A percentile compares a stretch with the other conserved stretches of the same genome.
Evolutionary conservation across 768 basidiomycete species (phyloP).

Genomic region (Cystofilobasidium capitatum): DNA sequence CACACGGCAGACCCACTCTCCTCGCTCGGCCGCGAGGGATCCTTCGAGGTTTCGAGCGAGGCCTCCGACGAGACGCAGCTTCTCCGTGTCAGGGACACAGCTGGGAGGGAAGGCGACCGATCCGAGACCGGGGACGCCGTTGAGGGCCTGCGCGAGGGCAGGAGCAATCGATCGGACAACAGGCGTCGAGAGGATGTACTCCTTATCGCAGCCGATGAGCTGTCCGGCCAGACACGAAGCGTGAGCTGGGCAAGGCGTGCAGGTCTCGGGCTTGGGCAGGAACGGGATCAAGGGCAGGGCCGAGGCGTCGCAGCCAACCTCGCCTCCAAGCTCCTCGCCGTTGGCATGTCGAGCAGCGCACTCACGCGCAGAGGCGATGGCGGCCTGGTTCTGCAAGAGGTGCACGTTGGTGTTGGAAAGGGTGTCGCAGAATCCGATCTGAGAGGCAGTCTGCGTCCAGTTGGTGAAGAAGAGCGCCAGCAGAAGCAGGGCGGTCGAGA

Average conservation of each 20-base stretch:
- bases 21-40: conserved; percentile 57
- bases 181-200: conserved; percentile 35
- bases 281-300: conserved; percentile 35
- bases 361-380: conserved; percentile 29
- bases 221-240: conserved; percentile 37
- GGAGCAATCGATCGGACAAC: conserved; percentile 21
- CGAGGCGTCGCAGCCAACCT: conserved; percentile 34
- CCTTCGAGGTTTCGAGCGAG: conserved; percentile 63
- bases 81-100: conserved; percentile 42
- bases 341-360: conserved; percentile 30
- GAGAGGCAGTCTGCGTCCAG: conserved; percentile 10
- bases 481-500: conserved; percentile 12
- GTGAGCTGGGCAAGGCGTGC: conserved; percentile 41
- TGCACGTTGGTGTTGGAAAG: conserved; percentile 33
- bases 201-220: conserved; percentile 37
- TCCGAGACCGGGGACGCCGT: conserved; percentile 35
- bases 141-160: conserved; percentile 28
- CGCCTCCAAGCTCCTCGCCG: conserved; percentile 22
- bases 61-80: conserved; percentile 49
- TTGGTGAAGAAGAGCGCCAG: conserved; percentile 14
- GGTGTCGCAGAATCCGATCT: conserved; percentile 41
- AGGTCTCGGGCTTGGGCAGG: conserved; percentile 34
- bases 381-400: conserved; percentile 29
- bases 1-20: conserved; percentile 53
- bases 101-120: conserved; percentile 36